Conservation (phyloP, 2,329 filamentous ascomycete species). For the Fusarium sp. region DNA sequence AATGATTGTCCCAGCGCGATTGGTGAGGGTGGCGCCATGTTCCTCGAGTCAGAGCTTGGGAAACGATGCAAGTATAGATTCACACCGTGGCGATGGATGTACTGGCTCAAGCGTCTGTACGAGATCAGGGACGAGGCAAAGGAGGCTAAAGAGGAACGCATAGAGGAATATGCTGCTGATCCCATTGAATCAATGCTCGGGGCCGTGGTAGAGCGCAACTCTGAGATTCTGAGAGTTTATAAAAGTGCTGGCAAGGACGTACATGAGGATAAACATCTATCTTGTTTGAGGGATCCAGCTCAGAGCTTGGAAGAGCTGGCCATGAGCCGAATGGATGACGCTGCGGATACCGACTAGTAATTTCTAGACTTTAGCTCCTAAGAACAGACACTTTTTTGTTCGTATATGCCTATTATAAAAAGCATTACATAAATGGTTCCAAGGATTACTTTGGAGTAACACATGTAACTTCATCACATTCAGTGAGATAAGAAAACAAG, state of each 20-base stretch:
- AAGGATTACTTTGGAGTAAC: accelerated
- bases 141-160: not conserved
- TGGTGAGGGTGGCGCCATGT: not conserved
- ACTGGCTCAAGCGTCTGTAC: not conserved
- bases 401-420: not conserved
- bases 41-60: not conserved
- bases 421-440: not conserved
- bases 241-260: not conserved
- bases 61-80: not conserved
- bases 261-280: not conserved
- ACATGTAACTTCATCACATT: not conserved
- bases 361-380: not conserved
- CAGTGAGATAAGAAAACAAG: not conserved
- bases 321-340: not conserved
- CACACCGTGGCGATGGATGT: not conserved
- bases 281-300: not conserved
- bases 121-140: not conserved
- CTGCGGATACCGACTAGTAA: not conserved
- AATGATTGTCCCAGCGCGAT: not conserved
- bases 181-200: not conserved
- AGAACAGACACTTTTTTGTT: not conserved
- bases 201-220: not conserved
- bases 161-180: not conserved
- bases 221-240: not conserved
- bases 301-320: not conserved